These are phyloP conservation scores for Verruconis gallopava DNA, from an alignment of 2,329 filamentous ascomycete genomes.

Conservation along the genomic window DNA sequence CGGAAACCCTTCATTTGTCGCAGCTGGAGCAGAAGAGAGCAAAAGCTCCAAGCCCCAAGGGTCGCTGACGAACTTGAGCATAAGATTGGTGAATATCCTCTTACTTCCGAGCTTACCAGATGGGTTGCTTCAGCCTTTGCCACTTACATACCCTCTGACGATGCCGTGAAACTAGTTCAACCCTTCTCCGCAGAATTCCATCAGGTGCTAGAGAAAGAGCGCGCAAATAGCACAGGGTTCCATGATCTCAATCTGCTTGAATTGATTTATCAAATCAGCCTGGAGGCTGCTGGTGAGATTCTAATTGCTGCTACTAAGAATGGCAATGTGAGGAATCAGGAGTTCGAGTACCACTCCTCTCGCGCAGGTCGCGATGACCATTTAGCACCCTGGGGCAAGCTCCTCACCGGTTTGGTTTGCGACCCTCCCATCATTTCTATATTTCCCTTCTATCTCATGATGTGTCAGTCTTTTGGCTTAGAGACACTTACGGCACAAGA, in stretches of 20 bases:
- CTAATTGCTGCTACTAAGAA: background rate
- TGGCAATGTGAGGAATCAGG: background rate
- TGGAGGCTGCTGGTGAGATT: background rate
- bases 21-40: background rate
- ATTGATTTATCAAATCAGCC: background rate
- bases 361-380: slow-evolving; percentile 3
- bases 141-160: background rate
- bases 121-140: background rate
- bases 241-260: slow-evolving; percentile 7
- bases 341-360: background rate
- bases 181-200: background rate
- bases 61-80: background rate
- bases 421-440: slow-evolving; percentile 6
- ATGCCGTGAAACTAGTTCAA: background rate
- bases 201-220: background rate
- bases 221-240: slow-evolving; percentile 4
- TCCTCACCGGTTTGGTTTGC: slow-evolving; percentile 5
- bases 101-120: background rate
- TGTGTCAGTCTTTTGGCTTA: slow-evolving; percentile 4
- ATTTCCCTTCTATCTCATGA: slow-evolving; percentile 8
- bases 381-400: slow-evolving; percentile 4
- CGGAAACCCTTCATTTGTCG: background rate
- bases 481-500: background rate
- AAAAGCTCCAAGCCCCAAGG: background rate
- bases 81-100: background rate